Evolutionary conservation across 768 basidiomycete species (phyloP).

Genomic region (Termitomyces sp.): DNA sequence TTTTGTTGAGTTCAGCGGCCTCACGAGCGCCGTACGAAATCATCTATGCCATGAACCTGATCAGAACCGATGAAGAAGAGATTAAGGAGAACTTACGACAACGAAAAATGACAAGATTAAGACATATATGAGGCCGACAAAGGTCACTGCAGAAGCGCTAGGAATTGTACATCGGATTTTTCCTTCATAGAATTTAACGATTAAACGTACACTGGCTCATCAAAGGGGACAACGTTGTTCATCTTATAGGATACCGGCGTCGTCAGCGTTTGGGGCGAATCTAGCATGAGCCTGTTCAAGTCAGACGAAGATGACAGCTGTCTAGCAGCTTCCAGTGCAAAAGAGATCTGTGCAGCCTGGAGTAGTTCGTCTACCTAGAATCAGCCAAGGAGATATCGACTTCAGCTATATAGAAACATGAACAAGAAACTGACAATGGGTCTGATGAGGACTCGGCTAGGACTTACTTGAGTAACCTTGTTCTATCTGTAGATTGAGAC

Average conservation of each 20-base stretch:
- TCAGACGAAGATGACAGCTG: slow-evolving; percentile 15
- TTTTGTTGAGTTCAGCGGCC: slow-evolving; percentile 27
- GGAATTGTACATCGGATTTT: neutral
- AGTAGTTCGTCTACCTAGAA: neutral
- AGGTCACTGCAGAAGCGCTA: slow-evolving; percentile 50
- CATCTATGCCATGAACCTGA: neutral
- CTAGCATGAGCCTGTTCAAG: slow-evolving; percentile 28
- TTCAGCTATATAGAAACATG: neutral
- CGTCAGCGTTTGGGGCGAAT: slow-evolving; percentile 46
- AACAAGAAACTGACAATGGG: slow-evolving; percentile 20
- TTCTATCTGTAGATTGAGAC: neutral
- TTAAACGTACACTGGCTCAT: slow-evolving; percentile 51
- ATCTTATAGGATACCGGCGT: slow-evolving; percentile 43
- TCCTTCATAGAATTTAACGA: neutral
- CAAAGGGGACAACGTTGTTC: slow-evolving; percentile 53
- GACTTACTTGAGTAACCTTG: neutral
- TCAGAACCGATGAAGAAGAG: neutral
- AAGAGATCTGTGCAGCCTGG: slow-evolving; percentile 18
- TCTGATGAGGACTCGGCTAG: slow-evolving; percentile 25
- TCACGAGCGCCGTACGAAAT: slow-evolving; percentile 31
- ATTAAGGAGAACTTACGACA: slow-evolving; percentile 23
- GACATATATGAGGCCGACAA: slow-evolving; percentile 53
- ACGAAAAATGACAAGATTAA: slow-evolving; percentile 32
- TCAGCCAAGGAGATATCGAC: neutral
- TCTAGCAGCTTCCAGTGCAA: slow-evolving; percentile 19